Conservation (phyloP, 495 filamentous ascomycete genomes). For the Aspergillus mulundensis region DNA sequence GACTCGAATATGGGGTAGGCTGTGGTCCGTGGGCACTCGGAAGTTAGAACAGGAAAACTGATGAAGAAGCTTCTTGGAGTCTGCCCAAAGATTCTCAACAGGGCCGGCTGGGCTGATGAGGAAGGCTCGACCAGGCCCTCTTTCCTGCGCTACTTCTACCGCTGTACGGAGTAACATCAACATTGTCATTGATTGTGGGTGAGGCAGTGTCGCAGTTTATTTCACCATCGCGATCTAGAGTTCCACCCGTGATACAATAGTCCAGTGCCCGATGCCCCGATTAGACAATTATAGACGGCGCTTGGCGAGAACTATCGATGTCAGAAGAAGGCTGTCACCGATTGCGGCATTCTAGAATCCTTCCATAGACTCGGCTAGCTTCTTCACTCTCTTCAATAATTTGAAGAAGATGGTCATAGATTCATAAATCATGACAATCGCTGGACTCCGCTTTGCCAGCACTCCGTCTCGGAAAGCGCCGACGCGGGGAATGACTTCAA, state of each 20-base stretch:
- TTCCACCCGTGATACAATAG: background rate
- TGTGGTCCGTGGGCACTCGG: background rate
- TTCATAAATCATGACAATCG: background rate
- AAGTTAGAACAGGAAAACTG: background rate
- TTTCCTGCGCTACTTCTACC: background rate
- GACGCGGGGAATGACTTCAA: constrained; percentile 21
- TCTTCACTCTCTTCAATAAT: background rate
- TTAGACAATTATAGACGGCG: background rate
- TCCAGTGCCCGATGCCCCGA: background rate
- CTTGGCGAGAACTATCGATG: background rate
- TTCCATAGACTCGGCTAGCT: background rate
- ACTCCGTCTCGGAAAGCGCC: constrained; percentile 27
- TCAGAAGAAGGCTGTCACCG: background rate
- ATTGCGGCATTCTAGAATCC: background rate
- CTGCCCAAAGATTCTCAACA: background rate
- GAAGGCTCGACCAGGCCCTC: background rate
- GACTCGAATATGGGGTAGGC: background rate
- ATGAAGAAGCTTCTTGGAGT: background rate
- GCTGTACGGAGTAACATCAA: background rate
- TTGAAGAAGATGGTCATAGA: background rate
- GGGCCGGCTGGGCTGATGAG: background rate
- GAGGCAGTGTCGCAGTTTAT: background rate
- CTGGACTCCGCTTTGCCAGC: constrained; percentile 18
- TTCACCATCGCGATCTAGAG: background rate
- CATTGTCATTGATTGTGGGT: background rate